A percentile compares a stretch with the other conserved stretches of the same genome.
Conservation (phyloP, 2,329 filamentous ascomycete species). For the Lizonia empirigonia region DNA sequence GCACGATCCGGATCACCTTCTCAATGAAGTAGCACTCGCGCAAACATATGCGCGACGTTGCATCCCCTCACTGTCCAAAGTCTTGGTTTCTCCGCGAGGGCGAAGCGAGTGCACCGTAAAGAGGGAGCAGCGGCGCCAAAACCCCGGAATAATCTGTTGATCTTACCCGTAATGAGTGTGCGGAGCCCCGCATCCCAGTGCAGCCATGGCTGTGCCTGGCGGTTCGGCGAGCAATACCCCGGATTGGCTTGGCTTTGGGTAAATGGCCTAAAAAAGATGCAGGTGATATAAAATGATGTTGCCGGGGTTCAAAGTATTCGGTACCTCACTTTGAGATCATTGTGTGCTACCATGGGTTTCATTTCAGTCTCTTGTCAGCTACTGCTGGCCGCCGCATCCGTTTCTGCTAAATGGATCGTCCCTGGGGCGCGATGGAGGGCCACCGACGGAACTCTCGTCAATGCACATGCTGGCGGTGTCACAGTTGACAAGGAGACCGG, state of each 20-base stretch:
- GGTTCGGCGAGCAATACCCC: slow-evolving; percentile 32
- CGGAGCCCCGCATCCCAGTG: slow-evolving; percentile 32
- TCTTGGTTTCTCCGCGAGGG: slow-evolving; percentile 25
- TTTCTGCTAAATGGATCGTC: slow-evolving; percentile 62
- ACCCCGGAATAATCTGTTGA: slow-evolving; percentile 32
- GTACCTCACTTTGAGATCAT: slow-evolving; percentile 1
- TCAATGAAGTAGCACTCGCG: slow-evolving; percentile 11
- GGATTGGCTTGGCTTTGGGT: slow-evolving; percentile 31
- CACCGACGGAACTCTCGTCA: slow-evolving; percentile 64
- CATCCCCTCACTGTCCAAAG: slow-evolving; percentile 4
- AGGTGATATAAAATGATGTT: slow-evolving; percentile 28
- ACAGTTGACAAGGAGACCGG: slow-evolving; percentile 58
- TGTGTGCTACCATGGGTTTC: slow-evolving; percentile 24
- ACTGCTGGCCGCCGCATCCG: slow-evolving; percentile 29
- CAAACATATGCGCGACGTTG: not conserved
- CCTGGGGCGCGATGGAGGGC: slow-evolving; percentile 66
- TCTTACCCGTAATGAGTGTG: slow-evolving; percentile 17
- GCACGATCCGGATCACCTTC: slow-evolving; percentile 10
- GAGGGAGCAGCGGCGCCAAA: slow-evolving; percentile 17
- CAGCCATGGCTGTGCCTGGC: slow-evolving; percentile 24
- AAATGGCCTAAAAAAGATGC: slow-evolving; percentile 5
- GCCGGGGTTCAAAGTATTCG: slow-evolving; percentile 2
- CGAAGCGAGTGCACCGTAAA: slow-evolving; percentile 12
- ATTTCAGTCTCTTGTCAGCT: slow-evolving; percentile 26
- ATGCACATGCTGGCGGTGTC: slow-evolving; percentile 65